Percentiles rank a stretch among this genome's conserved stretches.
phyloP scores from a whole-genome alignment of 345 rosid species.

The Hypericum perforatum region DNA sequence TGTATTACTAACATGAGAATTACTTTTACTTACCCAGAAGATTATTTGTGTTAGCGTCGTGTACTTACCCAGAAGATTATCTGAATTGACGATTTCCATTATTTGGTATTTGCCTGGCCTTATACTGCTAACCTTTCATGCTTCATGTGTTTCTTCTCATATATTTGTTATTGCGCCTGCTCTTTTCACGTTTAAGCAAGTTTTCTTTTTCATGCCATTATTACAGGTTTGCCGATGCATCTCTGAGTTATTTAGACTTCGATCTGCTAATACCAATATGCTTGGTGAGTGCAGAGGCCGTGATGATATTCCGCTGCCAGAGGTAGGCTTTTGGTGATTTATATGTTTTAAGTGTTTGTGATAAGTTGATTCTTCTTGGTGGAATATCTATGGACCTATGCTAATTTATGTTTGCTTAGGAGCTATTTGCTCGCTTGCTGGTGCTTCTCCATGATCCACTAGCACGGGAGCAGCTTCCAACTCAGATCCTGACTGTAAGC shows the following conservation, averaged over 20 bases:
- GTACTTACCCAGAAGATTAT: no score
- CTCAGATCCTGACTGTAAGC: conserved; percentile 85
- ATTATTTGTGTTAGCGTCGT: no score
- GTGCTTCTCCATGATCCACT: conserved; percentile 95
- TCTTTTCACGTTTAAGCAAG: conserved; percentile 1
- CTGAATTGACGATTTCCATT: not conserved
- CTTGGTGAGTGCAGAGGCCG: conserved; percentile 74
- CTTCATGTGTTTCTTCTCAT: conserved; percentile 6
- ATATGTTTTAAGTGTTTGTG: conserved; percentile 11
- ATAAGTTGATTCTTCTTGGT: conserved; percentile 1
- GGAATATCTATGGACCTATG: no score
- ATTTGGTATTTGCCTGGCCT: not conserved
- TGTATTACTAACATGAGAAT: no score
- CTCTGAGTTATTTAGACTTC: conserved; percentile 66
- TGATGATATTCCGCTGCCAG: conserved; percentile 75
- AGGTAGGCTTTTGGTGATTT: conserved; percentile 35
- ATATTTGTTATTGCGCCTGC: not conserved
- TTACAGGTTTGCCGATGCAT: conserved; percentile 94
- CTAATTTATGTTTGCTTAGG: conserved; percentile 39
- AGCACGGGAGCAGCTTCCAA: conserved; percentile 73
- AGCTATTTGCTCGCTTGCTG: conserved; percentile 82
- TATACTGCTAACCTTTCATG: not conserved
- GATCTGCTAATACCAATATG: conserved; percentile 49
- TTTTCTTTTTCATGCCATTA: conserved; percentile 17
- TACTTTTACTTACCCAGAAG: no score